Base-by-base conservation (phyloP, 768 basidiomycete genomes). In the Suillus plorans region DNA sequence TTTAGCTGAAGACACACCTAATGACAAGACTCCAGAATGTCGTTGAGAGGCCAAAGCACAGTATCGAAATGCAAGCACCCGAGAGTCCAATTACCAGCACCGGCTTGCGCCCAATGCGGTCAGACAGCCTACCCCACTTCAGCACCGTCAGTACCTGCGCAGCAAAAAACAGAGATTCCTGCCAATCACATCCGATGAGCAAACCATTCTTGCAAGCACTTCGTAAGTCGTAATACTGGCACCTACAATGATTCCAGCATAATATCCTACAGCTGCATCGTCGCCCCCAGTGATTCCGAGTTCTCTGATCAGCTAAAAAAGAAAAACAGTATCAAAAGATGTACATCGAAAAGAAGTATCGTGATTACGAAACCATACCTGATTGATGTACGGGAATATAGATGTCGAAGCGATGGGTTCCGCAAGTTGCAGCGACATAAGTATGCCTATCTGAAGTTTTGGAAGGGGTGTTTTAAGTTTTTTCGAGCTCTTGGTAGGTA, bases 251-350 rank as follows among this genome's bases (percentile, higher is more conserved):
- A 89, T 68, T 42, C 87, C 88, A 28, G 86, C 87, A 70, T 89
- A 90, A 68, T 89, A 89, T 34, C 89, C 89, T 4, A 88, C 84
- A 75, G 86, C 86, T 60, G 80, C 78, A 50, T 86, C 81, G 64
- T 89, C 85, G n/a, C 88, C 88, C n/a, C 84, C 84, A 5, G 86
- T 88, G 34, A 89, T 79, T 47, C 83, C 86, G n/a, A 88, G 78
- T 68, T 87, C 88, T 31, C 83, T 78, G 42, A 90, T 81, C 22
- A 89, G 80, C 88, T 89, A 61, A 36, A 25, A 36, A n/a, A 36
- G 28, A 4, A 10, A 53, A 12, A 53, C 18, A 10, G 16, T 10
- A 18, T 31, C 36, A n/a, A 12, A 20, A 12, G 5, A 34, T 49
- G 18, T 66, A 41, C 8, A 13, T 14, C 22, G 20, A 41, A 10